Base-by-base conservation (phyloP, 371 early-diverging fungal genomes). In the Lichtheimia ramosa region DNA sequence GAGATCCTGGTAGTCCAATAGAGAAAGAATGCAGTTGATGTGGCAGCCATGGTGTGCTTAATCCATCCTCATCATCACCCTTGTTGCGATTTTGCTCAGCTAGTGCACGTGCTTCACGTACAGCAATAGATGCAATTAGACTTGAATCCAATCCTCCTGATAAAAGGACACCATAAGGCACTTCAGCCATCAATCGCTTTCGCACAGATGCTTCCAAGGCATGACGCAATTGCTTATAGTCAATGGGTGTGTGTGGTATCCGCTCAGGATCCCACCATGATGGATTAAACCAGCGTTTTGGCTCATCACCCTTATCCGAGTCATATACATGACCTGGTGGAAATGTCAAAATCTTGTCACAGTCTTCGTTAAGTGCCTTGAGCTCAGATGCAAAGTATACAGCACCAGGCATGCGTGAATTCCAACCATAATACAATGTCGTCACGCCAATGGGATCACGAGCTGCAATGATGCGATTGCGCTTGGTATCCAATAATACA, bases 361-460 rank as follows among this genome's bases (percentile, higher is more conserved):
- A 96, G 66, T 94, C 94, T 64, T 95, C 94, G 81, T 94, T 89
- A 43, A 97, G 79, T 20, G 91, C 77, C 82, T 97, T 97, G 78
- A 97, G 86, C 72, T 97, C 98, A 13, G 95, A 94, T 13, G 96
- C 81, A 66, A 96, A 91, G 78, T 91, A 96, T 50, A 94, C 83
- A 4, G 95, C 92, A 55, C 86, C 89, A 59, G 96, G 96, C 71
- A 87, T 84, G 50, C 81, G 77, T 59, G 83, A 79, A 65, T 86
- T 85, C 85, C 90, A 93, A 46, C 98, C 96, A 65, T 92, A 91
- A 84, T 97, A 97, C 40, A 97, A 83, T 18, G 98, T 95, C 51
- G 96, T 96, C 75, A 97, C 93, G 63, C 98, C 98, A 70, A 97
- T 92, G 51, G 96, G 95, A 65, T 97, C 98, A 62, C 98, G 92